Evolutionary conservation across 805 yeast species (phyloP).

Genomic region (Myxozyma udenii): DNA sequence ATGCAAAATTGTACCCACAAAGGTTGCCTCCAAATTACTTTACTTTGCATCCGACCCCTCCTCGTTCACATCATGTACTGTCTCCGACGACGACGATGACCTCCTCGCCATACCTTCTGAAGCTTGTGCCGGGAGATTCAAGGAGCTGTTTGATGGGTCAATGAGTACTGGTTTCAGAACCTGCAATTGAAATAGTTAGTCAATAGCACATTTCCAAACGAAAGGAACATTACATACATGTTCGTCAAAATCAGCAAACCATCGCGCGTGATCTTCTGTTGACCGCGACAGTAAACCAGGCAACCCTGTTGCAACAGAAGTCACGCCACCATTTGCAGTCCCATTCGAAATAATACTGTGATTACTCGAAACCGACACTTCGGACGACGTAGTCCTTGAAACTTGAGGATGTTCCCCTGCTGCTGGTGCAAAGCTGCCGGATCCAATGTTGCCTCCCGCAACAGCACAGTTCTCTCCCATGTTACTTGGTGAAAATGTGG

Average conservation of each 20-base stretch:
- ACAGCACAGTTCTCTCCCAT: not conserved
- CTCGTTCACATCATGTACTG: too few relatives aligned
- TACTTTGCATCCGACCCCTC: too few relatives aligned
- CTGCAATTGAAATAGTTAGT: not conserved
- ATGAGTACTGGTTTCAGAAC: conserved; percentile 27
- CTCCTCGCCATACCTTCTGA: too few relatives aligned
- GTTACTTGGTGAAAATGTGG: not conserved
- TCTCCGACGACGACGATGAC: too few relatives aligned
- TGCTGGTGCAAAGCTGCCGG: not conserved
- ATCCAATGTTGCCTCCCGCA: not conserved
- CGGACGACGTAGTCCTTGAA: conserved; percentile 26
- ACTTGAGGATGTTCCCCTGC: not conserved
- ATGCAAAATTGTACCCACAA: too few relatives aligned
- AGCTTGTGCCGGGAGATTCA: too few relatives aligned
- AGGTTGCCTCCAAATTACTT: too few relatives aligned
- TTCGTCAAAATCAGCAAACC: conserved; percentile 94
- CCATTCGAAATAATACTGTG: conserved; percentile 3
- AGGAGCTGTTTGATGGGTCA: too few relatives aligned
- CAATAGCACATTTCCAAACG: conserved; percentile 37
- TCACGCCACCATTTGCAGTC: conserved; percentile 1
- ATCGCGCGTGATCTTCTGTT: conserved; percentile 71
- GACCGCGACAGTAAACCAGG: conserved; percentile 21
- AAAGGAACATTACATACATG: conserved; percentile 89
- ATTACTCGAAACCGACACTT: conserved; percentile 3
- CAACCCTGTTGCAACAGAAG: conserved; percentile 15